A percentile compares a stretch with the other conserved stretches of the same genome.
Evolutionary conservation across 176 grass and related monocot genomes (phyloP).

Genomic region (Phoenix dactylifera): DNA sequence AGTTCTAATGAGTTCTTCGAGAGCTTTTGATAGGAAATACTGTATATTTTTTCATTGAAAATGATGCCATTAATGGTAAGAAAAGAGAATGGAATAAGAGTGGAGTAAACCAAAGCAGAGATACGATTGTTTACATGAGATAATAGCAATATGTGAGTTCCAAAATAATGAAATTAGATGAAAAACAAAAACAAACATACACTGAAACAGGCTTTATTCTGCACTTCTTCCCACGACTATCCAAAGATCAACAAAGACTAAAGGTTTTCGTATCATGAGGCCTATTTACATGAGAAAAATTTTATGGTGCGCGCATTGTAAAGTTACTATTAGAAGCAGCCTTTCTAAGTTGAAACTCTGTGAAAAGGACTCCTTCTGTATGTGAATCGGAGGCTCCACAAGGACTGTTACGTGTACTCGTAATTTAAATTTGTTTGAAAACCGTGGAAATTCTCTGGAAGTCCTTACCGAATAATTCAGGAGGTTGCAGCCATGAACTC

Average conservation of each 20-base stretch:
- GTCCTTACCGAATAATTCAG: conserved; percentile 1
- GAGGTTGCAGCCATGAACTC: conserved; percentile 3
- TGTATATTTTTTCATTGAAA: background rate
- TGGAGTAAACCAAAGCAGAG: background rate
- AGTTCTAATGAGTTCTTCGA: background rate
- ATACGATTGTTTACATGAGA: background rate
- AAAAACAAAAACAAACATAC: background rate
- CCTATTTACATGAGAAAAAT: conserved; percentile 6
- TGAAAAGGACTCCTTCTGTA: background rate
- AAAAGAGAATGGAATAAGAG: background rate
- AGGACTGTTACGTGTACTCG: background rate
- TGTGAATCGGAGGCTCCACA: background rate
- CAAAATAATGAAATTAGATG: conserved; percentile 1
- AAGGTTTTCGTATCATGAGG: background rate
- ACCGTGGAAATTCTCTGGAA: conserved; percentile 9
- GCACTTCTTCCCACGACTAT: background rate
- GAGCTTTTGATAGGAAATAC: background rate
- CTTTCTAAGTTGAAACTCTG: background rate
- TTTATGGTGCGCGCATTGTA: background rate
- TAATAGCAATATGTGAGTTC: background rate
- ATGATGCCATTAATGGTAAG: background rate
- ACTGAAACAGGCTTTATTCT: conserved; percentile 9
- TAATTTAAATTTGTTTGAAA: conserved; percentile 11
- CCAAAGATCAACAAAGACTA: background rate
- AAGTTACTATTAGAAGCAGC: background rate